Base-by-base conservation (phyloP, 2,329 filamentous ascomycete genomes). In the Sporothrix euskadiensis region DNA sequence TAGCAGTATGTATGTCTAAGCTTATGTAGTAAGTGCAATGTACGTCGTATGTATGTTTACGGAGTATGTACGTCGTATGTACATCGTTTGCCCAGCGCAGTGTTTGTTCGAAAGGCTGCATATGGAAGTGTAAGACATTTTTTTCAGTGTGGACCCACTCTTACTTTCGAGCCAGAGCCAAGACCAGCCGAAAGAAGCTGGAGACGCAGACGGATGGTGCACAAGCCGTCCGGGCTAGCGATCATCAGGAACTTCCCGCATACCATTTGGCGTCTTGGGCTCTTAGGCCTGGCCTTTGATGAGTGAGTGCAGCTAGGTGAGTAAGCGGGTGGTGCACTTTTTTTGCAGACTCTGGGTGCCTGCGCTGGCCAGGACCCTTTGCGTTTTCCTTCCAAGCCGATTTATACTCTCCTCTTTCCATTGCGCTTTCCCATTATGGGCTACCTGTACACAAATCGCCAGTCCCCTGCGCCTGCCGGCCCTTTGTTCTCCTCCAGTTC, bases 161-260 rank as follows among this genome's bases (percentile, higher is more conserved):
- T n/a, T 10, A 5, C 35, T 63, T 41, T 63, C n/a, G 56, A 59
- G 56, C 56, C 56, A 65, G 59, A 44, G 22, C 63, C 63, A 66
- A 22, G 19, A 12, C 39, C 63, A 49, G 41, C 63, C 12, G 59
- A 66, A 30, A 49, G 41, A 65, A 22, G 35, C 19, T 30, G 22
- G 30, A 9, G 63, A 66, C 41, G 26, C 65, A 68, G 65, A 52
- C 41, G 65, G 65, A 68, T 68, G 65, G 44, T 68, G 65, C 65
- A 68, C 44, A 49, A n/a, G 63, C 63, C 44, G 63, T 9, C 30
- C 66, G 44, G 19, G 19, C 49, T 54, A 56, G 32, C 30, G 66
- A 69, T 56, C 66, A 70, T 44, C 68, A 70, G 68, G 66, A 57
- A 70, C 68, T 56, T 70, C 26, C 49, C 47, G 47, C 44, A 69